A percentile compares a stretch with the other conserved stretches of the same genome.
These are phyloP conservation scores for Talaromyces sp. DNA, from an alignment of 2,329 filamentous ascomycete species.

Conservation along the genomic window DNA sequence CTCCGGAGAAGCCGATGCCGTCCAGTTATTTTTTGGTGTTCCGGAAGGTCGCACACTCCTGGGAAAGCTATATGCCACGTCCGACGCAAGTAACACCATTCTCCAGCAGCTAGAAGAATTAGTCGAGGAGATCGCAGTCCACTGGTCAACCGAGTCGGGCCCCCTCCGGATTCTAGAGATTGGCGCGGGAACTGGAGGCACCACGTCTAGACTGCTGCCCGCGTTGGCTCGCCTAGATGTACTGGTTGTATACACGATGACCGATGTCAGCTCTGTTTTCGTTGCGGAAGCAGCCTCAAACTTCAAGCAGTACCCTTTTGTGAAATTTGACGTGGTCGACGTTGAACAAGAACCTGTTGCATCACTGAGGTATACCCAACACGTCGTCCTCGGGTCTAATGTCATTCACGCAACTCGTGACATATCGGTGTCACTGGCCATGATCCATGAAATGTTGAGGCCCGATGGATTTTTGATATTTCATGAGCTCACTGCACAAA, in stretches of 20 bases:
- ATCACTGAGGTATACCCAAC: background rate
- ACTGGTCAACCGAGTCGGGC: background rate
- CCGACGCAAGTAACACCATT: background rate
- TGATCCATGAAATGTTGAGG: background rate
- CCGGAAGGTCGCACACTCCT: background rate
- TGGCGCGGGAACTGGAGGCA: conserved; percentile 6
- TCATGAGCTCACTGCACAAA: conserved; percentile 23
- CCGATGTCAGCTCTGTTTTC: conserved; percentile 31
- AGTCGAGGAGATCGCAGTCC: background rate
- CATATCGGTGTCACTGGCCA: background rate
- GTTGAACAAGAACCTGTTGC: background rate
- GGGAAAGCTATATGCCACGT: background rate
- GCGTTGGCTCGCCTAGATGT: conserved; percentile 7
- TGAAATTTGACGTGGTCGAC: background rate
- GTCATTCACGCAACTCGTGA: background rate
- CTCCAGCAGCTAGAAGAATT: background rate
- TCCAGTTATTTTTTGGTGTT: background rate
- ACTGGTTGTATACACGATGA: conserved; percentile 31
- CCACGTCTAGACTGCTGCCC: background rate
- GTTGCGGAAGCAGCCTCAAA: conserved; percentile 25
- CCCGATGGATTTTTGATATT: conserved; percentile 9
- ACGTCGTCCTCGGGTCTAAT: background rate
- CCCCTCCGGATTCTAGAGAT: conserved; percentile 1
- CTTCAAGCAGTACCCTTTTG: conserved; percentile 13
- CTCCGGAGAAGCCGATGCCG: background rate